These are phyloP conservation scores for Dillenia suffruticosa DNA, from an alignment of 164 flowering plant species.

Conservation along the genomic window DNA sequence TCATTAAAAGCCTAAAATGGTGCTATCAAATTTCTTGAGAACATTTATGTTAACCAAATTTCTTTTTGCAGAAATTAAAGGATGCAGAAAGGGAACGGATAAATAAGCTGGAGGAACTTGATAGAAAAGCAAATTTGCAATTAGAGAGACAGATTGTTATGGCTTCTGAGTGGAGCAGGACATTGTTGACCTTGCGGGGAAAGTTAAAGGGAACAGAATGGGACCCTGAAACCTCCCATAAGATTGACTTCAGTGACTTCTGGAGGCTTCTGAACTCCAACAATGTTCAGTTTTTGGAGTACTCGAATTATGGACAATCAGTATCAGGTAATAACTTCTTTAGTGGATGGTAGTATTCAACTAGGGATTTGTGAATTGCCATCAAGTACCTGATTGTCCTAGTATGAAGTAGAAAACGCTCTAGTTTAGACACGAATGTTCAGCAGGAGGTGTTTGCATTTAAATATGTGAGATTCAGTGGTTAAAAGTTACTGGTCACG, in stretches of 20 bases:
- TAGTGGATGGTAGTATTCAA: no score
- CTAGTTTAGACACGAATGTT: no score
- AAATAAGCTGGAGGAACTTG: slow-evolving; percentile 63
- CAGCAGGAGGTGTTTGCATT: no score
- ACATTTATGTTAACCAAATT: neutral
- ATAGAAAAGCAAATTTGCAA: slow-evolving; percentile 72
- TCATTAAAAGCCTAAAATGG: no score
- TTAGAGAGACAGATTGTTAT: slow-evolving; percentile 84
- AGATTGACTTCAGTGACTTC: slow-evolving; percentile 80
- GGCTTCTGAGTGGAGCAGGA: slow-evolving; percentile 91
- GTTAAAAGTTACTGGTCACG: no score
- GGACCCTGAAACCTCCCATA: slow-evolving; percentile 87
- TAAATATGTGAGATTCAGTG: no score
- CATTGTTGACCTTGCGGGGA: slow-evolving; percentile 63
- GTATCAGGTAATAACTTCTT: slow-evolving; percentile 39
- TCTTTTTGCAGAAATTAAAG: slow-evolving; percentile 54
- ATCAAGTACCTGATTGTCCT: no score
- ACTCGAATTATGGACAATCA: slow-evolving; percentile 87
- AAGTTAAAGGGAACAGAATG: slow-evolving; percentile 89
- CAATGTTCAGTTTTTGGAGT: slow-evolving; percentile 85
- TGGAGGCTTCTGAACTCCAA: slow-evolving; percentile 69
- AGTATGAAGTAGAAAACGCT: no score
- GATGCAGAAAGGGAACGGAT: slow-evolving; percentile 71
- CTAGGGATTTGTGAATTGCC: no score
- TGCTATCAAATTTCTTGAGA: no score